Base-by-base conservation (phyloP, 192 early-diverging fungal genomes). In the Cladochytrium replicatum region DNA sequence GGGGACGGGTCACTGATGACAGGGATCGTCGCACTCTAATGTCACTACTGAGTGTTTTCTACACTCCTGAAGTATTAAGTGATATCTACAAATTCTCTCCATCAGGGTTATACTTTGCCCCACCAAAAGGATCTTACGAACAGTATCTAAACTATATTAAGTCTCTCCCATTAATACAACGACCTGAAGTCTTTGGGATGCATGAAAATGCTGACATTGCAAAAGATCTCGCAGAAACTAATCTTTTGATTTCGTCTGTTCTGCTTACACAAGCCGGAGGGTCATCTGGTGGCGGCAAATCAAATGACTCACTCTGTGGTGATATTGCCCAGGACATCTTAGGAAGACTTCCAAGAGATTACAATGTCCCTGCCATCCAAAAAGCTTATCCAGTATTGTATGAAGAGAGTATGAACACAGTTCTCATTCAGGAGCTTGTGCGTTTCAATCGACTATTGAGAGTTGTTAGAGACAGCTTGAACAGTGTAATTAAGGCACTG, bases 141-240 rank as follows among this genome's bases (percentile, higher is more conserved):
- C 55, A 54, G 24, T 74, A 75, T 42, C 37, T 64, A 0, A 44
- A 68, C 17, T 80, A 78, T 58, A 78, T 78, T 53, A 75, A 76
- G 34, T 50, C 60, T n/a, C 48, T 78, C 7, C 76, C 76, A 37
- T 52, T 80, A 37, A 67, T 66, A 3, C 62, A 75, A 25, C 42
- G 65, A 37, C 76, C 76, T 2, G 76, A 78, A 42, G 76, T 80
- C 3, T 78, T 69, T 67, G 76, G 76, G 11, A 69, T 78, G 71
- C 76, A 78, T 55, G 76, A 78, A 47, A 78, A 78, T 41, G 75
- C 76, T 6, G 75, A 78, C 50, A 78, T 78, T 50, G 55, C 76
- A 0, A 78, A 78, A 43, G 72, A 78, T 52, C 48, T 75, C 11
- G 57, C 52, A 7, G 76, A 78, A 45, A 78, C 76, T 5, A 71